A percentile compares a stretch with the other conserved stretches of the same genome.
phyloP scores from a whole-genome alignment of 306 rosid species.

The Malus orientalis region DNA sequence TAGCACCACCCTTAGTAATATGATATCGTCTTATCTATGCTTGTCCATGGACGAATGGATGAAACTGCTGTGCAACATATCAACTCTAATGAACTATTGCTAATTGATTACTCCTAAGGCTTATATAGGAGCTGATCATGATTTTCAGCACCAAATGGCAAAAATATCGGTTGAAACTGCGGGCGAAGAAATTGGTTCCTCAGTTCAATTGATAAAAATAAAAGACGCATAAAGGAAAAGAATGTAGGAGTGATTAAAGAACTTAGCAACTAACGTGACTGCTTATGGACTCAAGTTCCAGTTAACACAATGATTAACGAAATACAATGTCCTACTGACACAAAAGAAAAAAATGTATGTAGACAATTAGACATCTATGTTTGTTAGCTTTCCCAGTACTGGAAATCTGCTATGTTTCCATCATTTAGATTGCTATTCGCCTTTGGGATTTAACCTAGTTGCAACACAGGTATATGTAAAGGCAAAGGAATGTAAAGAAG shows the following conservation, averaged over 20 bases:
- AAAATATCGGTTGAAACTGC: not conserved
- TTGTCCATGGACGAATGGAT: not conserved
- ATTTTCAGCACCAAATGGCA: not conserved
- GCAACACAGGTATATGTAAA: slow-evolving; percentile 67
- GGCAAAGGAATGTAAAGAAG: slow-evolving; percentile 75
- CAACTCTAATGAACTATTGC: not conserved
- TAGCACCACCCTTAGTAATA: too few relatives aligned
- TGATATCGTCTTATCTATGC: not conserved
- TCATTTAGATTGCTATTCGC: not conserved
- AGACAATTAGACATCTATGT: not conserved
- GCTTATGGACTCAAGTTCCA: not conserved
- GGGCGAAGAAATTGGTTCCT: not conserved
- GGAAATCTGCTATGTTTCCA: not conserved
- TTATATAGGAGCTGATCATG: not conserved
- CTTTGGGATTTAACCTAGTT: slow-evolving; percentile 6
- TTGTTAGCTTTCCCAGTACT: not conserved
- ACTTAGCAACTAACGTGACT: not conserved
- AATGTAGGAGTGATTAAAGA: not conserved
- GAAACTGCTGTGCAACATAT: not conserved
- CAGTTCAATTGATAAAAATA: not conserved
- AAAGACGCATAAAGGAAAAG: not conserved
- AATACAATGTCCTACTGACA: not conserved
- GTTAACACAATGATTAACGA: not conserved
- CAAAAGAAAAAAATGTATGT: not conserved
- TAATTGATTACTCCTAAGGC: not conserved